Conservation (phyloP, 129 eudicot genomes). For the Erigeron canadensis region DNA sequence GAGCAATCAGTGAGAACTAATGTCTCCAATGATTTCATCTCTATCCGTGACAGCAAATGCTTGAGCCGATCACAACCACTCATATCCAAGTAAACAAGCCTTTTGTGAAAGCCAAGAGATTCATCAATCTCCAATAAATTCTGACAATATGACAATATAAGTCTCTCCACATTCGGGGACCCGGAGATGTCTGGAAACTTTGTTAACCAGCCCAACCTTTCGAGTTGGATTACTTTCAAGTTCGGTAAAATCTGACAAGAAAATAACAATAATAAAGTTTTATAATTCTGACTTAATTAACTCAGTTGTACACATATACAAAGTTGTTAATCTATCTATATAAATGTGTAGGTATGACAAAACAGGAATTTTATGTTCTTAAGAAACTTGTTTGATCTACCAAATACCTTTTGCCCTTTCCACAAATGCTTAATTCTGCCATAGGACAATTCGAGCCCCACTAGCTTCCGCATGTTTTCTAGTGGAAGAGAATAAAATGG, state of each 20-base stretch:
- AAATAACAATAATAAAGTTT: not conserved
- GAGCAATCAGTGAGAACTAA: not conserved
- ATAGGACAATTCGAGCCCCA: not conserved
- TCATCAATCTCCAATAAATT: not conserved
- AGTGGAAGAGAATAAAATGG: not conserved
- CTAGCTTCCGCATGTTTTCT: not conserved
- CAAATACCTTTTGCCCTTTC: not conserved
- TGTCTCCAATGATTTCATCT: not conserved
- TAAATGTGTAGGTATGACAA: not conserved
- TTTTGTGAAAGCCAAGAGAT: not conserved
- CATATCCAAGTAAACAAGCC: slow-evolving; percentile 1
- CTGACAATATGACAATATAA: not conserved
- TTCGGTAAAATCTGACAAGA: not conserved
- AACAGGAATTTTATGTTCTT: not conserved
- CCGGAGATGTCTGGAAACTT: not conserved
- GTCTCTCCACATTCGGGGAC: not conserved
- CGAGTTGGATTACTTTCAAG: not conserved
- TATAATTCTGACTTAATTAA: not conserved
- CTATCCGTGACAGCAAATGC: not conserved
- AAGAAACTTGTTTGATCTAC: not conserved
- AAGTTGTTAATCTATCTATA: not conserved
- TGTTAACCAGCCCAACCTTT: not conserved
- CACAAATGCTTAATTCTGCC: not conserved
- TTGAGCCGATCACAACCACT: not conserved
- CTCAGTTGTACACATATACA: not conserved